phyloP scores from a whole-genome alignment of 2,329 filamentous ascomycete species.

The Aspergillus novofumigatus region DNA sequence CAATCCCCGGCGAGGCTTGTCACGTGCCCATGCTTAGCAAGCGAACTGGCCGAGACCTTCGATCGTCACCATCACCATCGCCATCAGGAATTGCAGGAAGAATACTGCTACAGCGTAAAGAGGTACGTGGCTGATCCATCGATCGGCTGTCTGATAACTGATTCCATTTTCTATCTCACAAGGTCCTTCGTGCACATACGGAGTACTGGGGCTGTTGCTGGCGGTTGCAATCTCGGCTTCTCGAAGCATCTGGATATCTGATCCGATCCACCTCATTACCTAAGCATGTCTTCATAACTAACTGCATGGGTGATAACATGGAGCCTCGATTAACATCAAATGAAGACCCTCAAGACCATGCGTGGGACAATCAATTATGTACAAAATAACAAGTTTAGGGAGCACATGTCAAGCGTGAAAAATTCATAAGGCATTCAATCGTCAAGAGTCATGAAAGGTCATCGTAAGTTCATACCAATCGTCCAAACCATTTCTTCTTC shows the following conservation, averaged over 20 bases:
- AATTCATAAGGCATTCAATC: background rate
- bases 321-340: too few species aligned
- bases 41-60: conserved; percentile 17
- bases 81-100: background rate
- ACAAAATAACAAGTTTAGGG: background rate
- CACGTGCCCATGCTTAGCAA: conserved; percentile 18
- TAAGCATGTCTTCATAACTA: too few species aligned
- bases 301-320: too few species aligned
- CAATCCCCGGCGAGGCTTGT: conserved; percentile 10
- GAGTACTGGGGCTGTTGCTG: too few species aligned
- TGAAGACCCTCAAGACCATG: too few species aligned
- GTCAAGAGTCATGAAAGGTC: conserved; percentile 7
- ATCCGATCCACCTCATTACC: background rate
- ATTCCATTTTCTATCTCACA: background rate
- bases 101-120: background rate
- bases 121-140: background rate
- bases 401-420: background rate
- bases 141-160: background rate
- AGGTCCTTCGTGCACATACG: background rate
- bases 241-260: background rate
- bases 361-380: background rate
- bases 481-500: conserved; percentile 32
- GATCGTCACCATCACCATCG: conserved; percentile 9
- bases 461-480: conserved; percentile 15
- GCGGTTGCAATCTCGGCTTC: background rate